Evolutionary conservation across 2,329 filamentous ascomycete species (phyloP).

Genomic region (Lecanicillium sp.): DNA sequence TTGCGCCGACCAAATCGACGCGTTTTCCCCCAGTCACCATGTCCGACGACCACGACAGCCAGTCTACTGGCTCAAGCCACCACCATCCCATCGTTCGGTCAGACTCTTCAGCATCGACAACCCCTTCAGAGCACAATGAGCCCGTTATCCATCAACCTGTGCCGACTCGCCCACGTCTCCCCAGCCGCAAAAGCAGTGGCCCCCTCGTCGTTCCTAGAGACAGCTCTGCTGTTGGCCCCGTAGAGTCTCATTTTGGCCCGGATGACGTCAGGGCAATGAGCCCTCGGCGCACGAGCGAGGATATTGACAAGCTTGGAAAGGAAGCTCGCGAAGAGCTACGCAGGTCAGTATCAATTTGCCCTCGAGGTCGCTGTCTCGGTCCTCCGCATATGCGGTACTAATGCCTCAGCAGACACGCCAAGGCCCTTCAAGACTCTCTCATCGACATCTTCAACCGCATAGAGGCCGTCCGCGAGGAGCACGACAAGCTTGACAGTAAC

Average conservation of each 20-base stretch:
- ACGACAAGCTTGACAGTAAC: slow-evolving; percentile 92
- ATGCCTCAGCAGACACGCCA: slow-evolving; percentile 62
- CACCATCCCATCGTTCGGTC: slow-evolving; percentile 28
- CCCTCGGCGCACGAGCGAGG: slow-evolving; percentile 80
- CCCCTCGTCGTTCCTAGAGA: slow-evolving; percentile 77
- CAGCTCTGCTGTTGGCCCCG: slow-evolving; percentile 61
- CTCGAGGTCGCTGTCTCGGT: slow-evolving; percentile 3
- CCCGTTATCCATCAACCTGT: slow-evolving; percentile 40
- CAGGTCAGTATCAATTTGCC: slow-evolving; percentile 32
- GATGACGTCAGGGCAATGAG: slow-evolving; percentile 94
- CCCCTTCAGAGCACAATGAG: slow-evolving; percentile 27
- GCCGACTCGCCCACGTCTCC: slow-evolving; percentile 56
- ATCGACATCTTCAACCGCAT: slow-evolving; percentile 87
- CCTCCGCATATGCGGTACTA: slow-evolving; percentile 9
- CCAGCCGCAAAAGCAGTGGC: slow-evolving; percentile 69
- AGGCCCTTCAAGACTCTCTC: slow-evolving; percentile 79
- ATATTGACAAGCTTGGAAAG: slow-evolving; percentile 78
- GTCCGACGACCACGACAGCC: slow-evolving; percentile 15
- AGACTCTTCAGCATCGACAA: slow-evolving; percentile 25
- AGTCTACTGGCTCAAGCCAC: slow-evolving; percentile 9
- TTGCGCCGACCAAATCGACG: neutral
- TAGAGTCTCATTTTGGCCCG: slow-evolving; percentile 69
- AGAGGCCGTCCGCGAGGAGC: slow-evolving; percentile 86
- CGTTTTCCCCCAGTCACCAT: slow-evolving; percentile 6
- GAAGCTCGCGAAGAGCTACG: slow-evolving; percentile 64